phyloP scores from a whole-genome alignment of 176 grass and related monocot genomes.

The Elaeis guineensis region DNA sequence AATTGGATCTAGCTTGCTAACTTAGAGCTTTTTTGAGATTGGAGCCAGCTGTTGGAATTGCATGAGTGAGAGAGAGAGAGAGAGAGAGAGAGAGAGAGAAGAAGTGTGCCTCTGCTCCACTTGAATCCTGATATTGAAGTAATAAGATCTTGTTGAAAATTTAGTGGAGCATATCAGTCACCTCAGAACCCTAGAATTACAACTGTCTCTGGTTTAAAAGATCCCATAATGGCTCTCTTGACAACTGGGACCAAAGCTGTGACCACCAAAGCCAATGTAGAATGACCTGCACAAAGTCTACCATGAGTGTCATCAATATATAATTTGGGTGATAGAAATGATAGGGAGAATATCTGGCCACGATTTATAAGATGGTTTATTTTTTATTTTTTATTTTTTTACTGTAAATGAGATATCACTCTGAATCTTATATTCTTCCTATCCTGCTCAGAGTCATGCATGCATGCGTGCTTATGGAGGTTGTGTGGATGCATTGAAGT shows the following conservation, averaged over 20 bases:
- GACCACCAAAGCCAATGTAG: too few relatives aligned
- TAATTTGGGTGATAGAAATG: not conserved
- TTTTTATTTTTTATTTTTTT: not conserved
- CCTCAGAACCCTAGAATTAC: not conserved
- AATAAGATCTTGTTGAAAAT: slow-evolving; percentile 1
- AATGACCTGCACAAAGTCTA: too few relatives aligned
- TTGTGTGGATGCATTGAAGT: too few relatives aligned
- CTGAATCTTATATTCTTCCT: not conserved
- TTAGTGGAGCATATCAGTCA: not conserved
- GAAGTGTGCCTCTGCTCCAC: not conserved
- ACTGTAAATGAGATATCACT: not conserved
- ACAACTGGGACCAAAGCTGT: too few relatives aligned
- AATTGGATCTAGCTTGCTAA: too few relatives aligned
- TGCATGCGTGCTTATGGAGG: not conserved
- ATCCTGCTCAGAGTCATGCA: not conserved
- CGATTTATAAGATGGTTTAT: not conserved
- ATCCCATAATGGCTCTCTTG: too few relatives aligned
- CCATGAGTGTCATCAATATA: not conserved
- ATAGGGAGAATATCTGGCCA: not conserved
- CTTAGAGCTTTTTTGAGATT: too few relatives aligned
- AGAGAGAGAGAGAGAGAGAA: not conserved
- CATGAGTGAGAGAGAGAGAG: not conserved
- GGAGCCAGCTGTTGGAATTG: too few relatives aligned
- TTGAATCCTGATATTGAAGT: not conserved
- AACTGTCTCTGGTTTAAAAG: too few relatives aligned